phyloP scores from a whole-genome alignment of 2,329 filamentous ascomycete genomes.

The Fusarium annulatum region DNA sequence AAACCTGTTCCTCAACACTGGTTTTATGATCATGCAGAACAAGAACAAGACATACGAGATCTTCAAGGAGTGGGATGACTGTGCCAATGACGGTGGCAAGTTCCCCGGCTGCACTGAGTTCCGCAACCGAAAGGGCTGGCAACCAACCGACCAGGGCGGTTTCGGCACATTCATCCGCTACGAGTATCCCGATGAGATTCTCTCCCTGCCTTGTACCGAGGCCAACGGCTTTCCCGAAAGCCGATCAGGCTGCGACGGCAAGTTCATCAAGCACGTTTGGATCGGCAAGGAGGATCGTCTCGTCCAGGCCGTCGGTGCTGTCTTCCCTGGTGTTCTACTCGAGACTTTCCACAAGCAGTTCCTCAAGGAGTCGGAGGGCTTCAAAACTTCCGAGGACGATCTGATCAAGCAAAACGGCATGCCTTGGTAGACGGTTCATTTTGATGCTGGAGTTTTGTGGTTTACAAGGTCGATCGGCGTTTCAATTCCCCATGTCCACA shows the following conservation, averaged over 20 bases:
- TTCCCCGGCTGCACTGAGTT: slow-evolving; percentile 54
- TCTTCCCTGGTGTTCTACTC: slow-evolving; percentile 52
- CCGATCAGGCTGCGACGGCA: slow-evolving; percentile 52
- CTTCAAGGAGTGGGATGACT: slow-evolving; percentile 60
- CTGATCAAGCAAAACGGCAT: slow-evolving; percentile 14
- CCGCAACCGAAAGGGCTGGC: slow-evolving; percentile 49
- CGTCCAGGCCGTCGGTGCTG: slow-evolving; percentile 53
- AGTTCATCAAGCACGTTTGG: slow-evolving; percentile 58
- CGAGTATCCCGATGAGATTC: slow-evolving; percentile 53
- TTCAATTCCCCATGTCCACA: background rate
- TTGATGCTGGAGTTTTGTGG: background rate
- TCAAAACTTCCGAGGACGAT: slow-evolving; percentile 24
- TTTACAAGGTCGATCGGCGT: slow-evolving; percentile 12
- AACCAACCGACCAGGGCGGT: slow-evolving; percentile 56
- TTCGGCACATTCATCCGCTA: slow-evolving; percentile 58
- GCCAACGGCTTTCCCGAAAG: slow-evolving; percentile 58
- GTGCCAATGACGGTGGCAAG: slow-evolving; percentile 53
- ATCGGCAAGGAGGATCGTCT: slow-evolving; percentile 54
- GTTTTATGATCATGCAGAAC: slow-evolving; percentile 66
- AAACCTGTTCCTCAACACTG: slow-evolving; percentile 61
- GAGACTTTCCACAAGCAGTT: slow-evolving; percentile 53
- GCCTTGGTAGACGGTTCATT: slow-evolving; percentile 5
- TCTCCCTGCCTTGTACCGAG: slow-evolving; percentile 54
- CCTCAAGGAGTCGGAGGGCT: slow-evolving; percentile 40
- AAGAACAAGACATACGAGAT: slow-evolving; percentile 60